A percentile compares a stretch with the other conserved stretches of the same genome.
These are phyloP conservation scores for Piper betle DNA, from an alignment of 164 flowering plant genomes.

Conservation along the genomic window DNA sequence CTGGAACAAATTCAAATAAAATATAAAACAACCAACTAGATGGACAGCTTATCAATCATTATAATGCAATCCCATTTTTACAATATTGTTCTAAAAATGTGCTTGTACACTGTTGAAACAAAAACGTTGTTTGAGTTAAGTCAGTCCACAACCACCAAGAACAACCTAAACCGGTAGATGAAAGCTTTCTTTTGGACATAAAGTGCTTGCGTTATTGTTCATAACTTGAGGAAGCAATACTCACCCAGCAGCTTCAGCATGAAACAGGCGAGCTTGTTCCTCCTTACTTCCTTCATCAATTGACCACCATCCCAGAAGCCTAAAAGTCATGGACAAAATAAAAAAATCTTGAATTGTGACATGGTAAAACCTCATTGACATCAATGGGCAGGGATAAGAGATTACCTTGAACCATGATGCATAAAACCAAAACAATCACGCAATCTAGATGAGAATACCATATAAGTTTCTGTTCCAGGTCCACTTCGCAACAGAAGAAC, in stretches of 20 bases:
- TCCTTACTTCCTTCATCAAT: conserved; percentile 76
- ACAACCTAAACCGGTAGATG: no score
- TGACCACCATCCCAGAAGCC: conserved; percentile 97
- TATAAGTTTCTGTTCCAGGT: conserved; percentile 35
- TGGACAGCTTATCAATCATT: no score
- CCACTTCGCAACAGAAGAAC: conserved; percentile 37
- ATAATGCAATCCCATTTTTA: no score
- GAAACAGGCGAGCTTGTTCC: conserved; percentile 67
- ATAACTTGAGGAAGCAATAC: conserved; percentile 2
- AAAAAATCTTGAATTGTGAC: background rate
- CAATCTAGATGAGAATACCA: conserved; percentile 30
- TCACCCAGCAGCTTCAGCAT: conserved; percentile 50
- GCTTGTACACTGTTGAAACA: no score
- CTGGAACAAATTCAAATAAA: conserved; percentile 13
- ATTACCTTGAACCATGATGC: conserved; percentile 85
- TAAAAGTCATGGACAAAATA: conserved; percentile 8
- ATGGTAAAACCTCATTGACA: background rate
- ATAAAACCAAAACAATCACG: conserved; percentile 58
- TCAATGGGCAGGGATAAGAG: background rate
- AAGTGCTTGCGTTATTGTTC: no score
- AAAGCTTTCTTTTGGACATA: no score
- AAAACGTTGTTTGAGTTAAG: no score
- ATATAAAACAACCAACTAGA: no score
- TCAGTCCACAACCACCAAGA: no score
- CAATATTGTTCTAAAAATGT: no score